Evolutionary conservation across 306 rosid genomes (phyloP).

Genomic region (Rosa chinensis): DNA sequence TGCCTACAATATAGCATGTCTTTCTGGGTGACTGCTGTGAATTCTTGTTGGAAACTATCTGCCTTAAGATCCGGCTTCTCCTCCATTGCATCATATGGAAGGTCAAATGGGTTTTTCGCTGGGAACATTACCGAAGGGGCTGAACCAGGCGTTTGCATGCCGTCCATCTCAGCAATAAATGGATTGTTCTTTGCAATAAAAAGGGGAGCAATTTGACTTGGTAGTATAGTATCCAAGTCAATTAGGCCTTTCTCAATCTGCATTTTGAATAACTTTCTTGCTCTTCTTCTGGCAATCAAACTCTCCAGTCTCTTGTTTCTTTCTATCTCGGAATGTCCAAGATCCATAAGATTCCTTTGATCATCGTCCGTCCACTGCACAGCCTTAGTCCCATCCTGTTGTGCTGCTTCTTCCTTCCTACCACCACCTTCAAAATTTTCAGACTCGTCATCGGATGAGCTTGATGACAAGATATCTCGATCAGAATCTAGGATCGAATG

Average conservation of each 20-base stretch:
- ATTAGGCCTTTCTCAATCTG: slow-evolving; percentile 39
- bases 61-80: slow-evolving; percentile 61
- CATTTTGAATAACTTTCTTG: slow-evolving; percentile 35
- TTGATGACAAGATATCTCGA: slow-evolving; percentile 25
- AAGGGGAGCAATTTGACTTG: slow-evolving; percentile 51
- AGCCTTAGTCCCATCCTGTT: slow-evolving; percentile 47
- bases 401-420: slow-evolving; percentile 38
- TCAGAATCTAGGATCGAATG: slow-evolving; percentile 34
- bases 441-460: slow-evolving; percentile 12
- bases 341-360: slow-evolving; percentile 66
- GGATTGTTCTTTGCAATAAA: slow-evolving; percentile 24
- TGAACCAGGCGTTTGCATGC: slow-evolving; percentile 61
- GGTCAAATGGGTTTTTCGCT: slow-evolving; percentile 58
- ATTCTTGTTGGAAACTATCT: slow-evolving; percentile 65
- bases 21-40: slow-evolving; percentile 38
- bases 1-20: slow-evolving; percentile 57
- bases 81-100: slow-evolving; percentile 69
- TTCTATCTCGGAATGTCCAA: slow-evolving; percentile 81
- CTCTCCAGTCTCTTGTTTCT: slow-evolving; percentile 75
- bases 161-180: slow-evolving; percentile 36
- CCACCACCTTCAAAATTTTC: slow-evolving; percentile 34
- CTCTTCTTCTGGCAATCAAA: slow-evolving; percentile 73
- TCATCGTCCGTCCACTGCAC: slow-evolving; percentile 89
- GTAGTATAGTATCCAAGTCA: slow-evolving; percentile 24
- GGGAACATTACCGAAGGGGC: slow-evolving; percentile 67